phyloP scores from a whole-genome alignment of 169 alveolate species.

The Plasmodium gonderi region DNA sequence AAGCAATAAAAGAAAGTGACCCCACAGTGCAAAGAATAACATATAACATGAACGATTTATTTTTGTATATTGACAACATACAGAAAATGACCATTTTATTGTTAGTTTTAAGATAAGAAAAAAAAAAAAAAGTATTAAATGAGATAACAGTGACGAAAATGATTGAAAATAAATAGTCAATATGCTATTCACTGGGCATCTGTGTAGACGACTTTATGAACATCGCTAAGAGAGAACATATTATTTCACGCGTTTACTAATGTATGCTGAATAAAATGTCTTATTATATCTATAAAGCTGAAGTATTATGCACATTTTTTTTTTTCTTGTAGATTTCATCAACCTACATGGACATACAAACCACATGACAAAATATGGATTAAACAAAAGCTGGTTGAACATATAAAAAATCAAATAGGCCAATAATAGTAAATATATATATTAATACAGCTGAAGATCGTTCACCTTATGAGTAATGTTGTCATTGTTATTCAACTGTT shows the following conservation, averaged over 20 bases:
- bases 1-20: slow-evolving; percentile 75
- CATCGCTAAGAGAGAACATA: not conserved
- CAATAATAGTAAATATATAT: slow-evolving; percentile 4
- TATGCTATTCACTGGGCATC: not conserved
- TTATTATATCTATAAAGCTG: not conserved
- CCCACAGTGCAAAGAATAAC: slow-evolving; percentile 74
- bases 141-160: not conserved
- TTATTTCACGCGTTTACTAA: not conserved
- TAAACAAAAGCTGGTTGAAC: slow-evolving; percentile 74
- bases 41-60: slow-evolving; percentile 70
- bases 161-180: not conserved
- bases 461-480: not conserved
- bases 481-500: not conserved
- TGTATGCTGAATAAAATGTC: not conserved
- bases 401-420: slow-evolving; percentile 73
- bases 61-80: slow-evolving; percentile 65
- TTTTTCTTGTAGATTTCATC: slow-evolving; percentile 48
- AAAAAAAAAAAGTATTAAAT: not conserved
- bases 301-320: not conserved
- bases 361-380: slow-evolving; percentile 75
- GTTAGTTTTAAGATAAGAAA: slow-evolving; percentile 22
- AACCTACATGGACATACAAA: slow-evolving; percentile 52
- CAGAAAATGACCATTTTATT: slow-evolving; percentile 59
- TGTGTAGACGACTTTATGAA: not conserved
- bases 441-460: not conserved